Conservation (phyloP, 371 early-diverging fungal species). For the Mortierella sp. region DNA sequence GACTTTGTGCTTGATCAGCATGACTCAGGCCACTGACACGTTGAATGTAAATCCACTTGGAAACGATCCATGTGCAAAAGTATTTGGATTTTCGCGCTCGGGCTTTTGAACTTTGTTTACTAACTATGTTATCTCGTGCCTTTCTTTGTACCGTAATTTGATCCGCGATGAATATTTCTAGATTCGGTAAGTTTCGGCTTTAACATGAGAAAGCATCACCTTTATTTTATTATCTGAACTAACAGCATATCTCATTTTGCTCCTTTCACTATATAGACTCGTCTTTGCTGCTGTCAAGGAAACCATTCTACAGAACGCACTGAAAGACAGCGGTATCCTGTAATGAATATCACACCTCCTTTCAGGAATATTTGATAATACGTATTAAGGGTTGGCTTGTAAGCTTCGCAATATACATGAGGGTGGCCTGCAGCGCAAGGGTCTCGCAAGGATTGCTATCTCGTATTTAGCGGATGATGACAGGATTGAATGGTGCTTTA, state of each 20-base stretch:
- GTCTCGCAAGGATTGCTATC: constrained; percentile 4
- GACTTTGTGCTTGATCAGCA: constrained; percentile 53
- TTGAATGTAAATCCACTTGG: constrained; percentile 68
- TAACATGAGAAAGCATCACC: background rate
- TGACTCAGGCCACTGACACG: constrained; percentile 85
- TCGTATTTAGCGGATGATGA: background rate
- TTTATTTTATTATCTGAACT: background rate
- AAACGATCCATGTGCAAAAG: background rate
- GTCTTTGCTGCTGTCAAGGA: constrained; percentile 86
- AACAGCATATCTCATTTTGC: background rate
- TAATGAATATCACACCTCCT: constrained; percentile 43
- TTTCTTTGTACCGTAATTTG: constrained; percentile 8
- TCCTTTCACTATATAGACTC: constrained; percentile 57
- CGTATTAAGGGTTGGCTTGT: background rate
- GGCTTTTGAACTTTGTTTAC: background rate
- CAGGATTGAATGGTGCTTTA: background rate
- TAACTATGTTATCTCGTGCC: background rate
- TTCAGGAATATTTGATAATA: background rate
- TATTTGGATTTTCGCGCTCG: background rate
- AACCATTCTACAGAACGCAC: constrained; percentile 78
- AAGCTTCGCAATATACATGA: background rate
- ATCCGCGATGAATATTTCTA: background rate
- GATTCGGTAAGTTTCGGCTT: constrained; percentile 22
- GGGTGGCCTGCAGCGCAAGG: background rate
- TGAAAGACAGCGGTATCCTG: constrained; percentile 76